Conservation (phyloP, 352 stramenopile species). For the Blastocystis sp. region DNA sequence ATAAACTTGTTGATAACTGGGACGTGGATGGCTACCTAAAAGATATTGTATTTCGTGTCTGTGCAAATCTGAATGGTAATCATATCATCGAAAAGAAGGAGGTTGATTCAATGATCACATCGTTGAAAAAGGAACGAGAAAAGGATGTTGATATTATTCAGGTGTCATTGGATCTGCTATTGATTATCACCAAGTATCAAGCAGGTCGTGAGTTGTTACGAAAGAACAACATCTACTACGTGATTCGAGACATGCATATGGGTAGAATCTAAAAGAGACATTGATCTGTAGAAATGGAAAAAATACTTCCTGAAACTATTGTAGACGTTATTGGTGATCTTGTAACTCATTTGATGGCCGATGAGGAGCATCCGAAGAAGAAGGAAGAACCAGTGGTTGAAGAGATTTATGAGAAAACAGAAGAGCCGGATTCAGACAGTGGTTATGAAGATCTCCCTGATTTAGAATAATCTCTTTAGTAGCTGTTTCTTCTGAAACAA, state of each 20-base stretch:
- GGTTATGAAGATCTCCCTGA: slow-evolving; percentile 18
- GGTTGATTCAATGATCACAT: slow-evolving; percentile 23
- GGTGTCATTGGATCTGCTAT: slow-evolving; percentile 9
- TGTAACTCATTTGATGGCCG: slow-evolving; percentile 32
- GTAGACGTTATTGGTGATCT: slow-evolving; percentile 49
- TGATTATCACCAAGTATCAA: slow-evolving; percentile 55
- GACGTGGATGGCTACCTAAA: neutral
- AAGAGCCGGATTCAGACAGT: neutral
- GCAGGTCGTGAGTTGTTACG: slow-evolving; percentile 5
- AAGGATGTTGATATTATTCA: slow-evolving; percentile 19
- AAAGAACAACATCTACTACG: slow-evolving; percentile 16
- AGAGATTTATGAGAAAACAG: neutral
- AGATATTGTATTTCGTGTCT: slow-evolving; percentile 32
- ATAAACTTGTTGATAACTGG: slow-evolving; percentile 36
- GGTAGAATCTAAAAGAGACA: neutral
- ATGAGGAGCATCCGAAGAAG: slow-evolving; percentile 10
- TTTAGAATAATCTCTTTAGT: slow-evolving; percentile 50
- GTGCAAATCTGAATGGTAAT: slow-evolving; percentile 31
- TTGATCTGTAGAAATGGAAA: slow-evolving; percentile 15
- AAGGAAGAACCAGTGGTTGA: slow-evolving; percentile 25
- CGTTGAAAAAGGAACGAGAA: slow-evolving; percentile 21
- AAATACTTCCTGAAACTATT: neutral
- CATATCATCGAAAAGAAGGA: slow-evolving; percentile 40
- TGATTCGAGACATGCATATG: slow-evolving; percentile 45
- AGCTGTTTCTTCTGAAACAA: neutral